Percentiles rank a stretch among this genome's conserved stretches.
Evolutionary conservation across 495 filamentous ascomycete genomes (phyloP).

Genomic region (Hypoxylon trugodes): DNA sequence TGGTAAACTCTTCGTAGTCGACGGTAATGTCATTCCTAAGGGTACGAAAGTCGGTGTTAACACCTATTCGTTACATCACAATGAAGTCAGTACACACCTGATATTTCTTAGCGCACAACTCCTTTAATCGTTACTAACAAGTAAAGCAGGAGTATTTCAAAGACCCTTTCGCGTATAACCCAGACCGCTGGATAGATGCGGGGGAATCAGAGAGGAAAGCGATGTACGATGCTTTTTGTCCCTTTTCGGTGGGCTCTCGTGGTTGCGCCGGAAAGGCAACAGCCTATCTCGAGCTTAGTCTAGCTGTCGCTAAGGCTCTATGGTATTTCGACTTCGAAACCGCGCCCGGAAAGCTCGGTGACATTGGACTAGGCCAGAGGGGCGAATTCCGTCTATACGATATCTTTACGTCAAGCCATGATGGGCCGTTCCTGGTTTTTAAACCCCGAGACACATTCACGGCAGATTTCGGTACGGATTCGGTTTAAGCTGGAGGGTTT

Average conservation of each 20-base stretch:
- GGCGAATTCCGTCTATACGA: slow-evolving; percentile 53
- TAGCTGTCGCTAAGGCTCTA: slow-evolving; percentile 44
- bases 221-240: slow-evolving; percentile 47
- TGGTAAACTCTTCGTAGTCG: slow-evolving; percentile 26
- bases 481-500: background rate
- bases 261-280: slow-evolving; percentile 56
- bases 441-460: slow-evolving; percentile 15
- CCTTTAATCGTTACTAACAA: background rate
- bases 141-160: slow-evolving; percentile 44
- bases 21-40: slow-evolving; percentile 41
- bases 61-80: slow-evolving; percentile 53
- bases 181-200: slow-evolving; percentile 54
- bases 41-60: slow-evolving; percentile 50
- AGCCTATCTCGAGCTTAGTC: slow-evolving; percentile 52
- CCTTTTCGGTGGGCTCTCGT: slow-evolving; percentile 55
- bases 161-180: slow-evolving; percentile 50
- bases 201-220: background rate
- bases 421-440: slow-evolving; percentile 30
- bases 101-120: background rate
- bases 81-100: slow-evolving; percentile 31
- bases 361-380: slow-evolving; percentile 17
- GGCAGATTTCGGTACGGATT: background rate
- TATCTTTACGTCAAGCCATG: slow-evolving; percentile 27
- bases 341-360: slow-evolving; percentile 26
- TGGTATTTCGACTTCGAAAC: slow-evolving; percentile 47